These are phyloP conservation scores for Elsinoe necatrix DNA, from an alignment of 2,329 filamentous ascomycete genomes.

Conservation along the genomic window DNA sequence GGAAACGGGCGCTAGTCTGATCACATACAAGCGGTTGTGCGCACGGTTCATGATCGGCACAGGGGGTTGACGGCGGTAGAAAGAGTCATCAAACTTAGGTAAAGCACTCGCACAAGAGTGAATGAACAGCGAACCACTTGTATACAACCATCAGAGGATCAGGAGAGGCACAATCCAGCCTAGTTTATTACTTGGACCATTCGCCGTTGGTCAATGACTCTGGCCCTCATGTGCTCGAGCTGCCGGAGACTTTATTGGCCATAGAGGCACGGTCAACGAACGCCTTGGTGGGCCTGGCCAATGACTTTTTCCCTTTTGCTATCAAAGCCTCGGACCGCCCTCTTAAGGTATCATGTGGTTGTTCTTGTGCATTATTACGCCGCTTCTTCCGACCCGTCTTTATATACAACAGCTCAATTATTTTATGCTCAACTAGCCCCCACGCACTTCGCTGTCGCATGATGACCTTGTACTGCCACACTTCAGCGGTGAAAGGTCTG, in stretches of 20 bases:
- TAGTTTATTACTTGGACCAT: too few relatives aligned
- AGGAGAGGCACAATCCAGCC: too few relatives aligned
- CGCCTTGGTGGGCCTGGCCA: background rate
- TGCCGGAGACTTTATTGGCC: background rate
- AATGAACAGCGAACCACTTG: background rate
- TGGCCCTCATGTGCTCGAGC: background rate
- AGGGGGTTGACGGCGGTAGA: background rate
- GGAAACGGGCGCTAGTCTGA: background rate
- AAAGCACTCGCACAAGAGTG: background rate
- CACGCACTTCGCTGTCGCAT: background rate
- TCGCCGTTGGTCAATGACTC: too few relatives aligned
- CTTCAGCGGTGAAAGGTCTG: background rate
- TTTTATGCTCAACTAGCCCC: background rate
- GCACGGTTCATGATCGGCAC: conserved; percentile 4
- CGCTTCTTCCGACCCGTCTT: conserved; percentile 1
- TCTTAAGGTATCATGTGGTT: conserved; percentile 11
- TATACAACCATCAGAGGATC: too few relatives aligned
- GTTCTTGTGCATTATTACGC: background rate
- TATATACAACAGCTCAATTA: background rate
- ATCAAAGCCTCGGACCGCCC: too few relatives aligned
- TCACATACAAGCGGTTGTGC: background rate
- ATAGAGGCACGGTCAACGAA: conserved; percentile 1
- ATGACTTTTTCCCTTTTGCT: background rate
- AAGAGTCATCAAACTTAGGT: too few relatives aligned
- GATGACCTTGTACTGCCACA: conserved; percentile 10